A percentile compares a stretch with the other conserved stretches of the same genome.
These are phyloP conservation scores for Apium graveolens DNA, from an alignment of 129 eudicot species.

Conservation along the genomic window DNA sequence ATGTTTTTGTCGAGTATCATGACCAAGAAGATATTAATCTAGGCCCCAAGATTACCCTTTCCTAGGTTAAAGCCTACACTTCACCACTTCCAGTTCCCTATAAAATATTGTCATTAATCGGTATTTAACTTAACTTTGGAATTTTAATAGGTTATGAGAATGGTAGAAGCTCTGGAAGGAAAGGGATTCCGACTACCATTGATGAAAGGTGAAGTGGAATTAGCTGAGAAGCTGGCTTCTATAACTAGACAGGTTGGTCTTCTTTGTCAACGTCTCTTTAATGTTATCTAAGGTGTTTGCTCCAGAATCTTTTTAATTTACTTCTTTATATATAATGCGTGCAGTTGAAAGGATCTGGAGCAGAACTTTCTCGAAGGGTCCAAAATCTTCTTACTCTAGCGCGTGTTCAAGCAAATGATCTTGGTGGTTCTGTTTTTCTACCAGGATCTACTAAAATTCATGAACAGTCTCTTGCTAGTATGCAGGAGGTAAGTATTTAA, in stretches of 20 bases:
- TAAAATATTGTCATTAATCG: neutral
- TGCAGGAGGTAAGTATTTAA: constrained; percentile 69
- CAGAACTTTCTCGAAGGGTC: constrained; percentile 90
- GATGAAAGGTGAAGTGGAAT: constrained; percentile 92
- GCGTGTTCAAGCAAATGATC: constrained; percentile 79
- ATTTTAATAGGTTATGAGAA: constrained; percentile 74
- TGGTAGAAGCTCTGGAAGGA: constrained; percentile 89
- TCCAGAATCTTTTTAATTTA: neutral
- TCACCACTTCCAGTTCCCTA: neutral
- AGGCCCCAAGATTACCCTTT: neutral
- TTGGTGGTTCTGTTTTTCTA: constrained; percentile 55
- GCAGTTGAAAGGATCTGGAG: constrained; percentile 96
- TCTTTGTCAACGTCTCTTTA: constrained; percentile 5
- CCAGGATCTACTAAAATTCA: constrained; percentile 93
- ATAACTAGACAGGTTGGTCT: constrained; percentile 70
- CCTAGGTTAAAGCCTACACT: neutral
- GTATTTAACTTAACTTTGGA: constrained; percentile 4
- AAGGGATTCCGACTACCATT: constrained; percentile 86
- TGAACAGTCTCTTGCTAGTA: constrained; percentile 77
- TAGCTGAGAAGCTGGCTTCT: constrained; percentile 83
- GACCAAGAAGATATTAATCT: neutral
- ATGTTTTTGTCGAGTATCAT: neutral
- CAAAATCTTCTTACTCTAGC: constrained; percentile 75
- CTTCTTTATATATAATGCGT: constrained; percentile 20
- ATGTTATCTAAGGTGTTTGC: neutral